Conservation (phyloP, 2,329 filamentous ascomycete species). For the Aspergillus phoenicis region DNA sequence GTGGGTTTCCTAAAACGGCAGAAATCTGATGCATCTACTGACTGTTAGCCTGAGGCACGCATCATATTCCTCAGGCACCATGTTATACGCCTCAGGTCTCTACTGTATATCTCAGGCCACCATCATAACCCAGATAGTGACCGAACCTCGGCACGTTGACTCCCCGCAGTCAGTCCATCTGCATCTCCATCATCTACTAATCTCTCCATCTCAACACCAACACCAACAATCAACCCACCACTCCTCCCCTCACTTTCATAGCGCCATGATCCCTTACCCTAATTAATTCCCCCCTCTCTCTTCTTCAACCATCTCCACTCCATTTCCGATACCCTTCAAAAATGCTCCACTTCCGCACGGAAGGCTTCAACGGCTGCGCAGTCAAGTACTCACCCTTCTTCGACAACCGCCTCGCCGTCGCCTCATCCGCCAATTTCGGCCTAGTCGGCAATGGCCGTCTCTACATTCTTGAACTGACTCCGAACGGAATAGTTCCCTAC, state of each 20-base stretch:
- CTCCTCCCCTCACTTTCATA: constrained; percentile 5
- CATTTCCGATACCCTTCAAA: constrained; percentile 22
- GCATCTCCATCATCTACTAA: background rate
- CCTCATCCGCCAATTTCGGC: constrained; percentile 90
- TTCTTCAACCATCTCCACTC: background rate
- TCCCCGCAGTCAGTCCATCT: constrained; percentile 3
- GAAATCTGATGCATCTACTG: no score
- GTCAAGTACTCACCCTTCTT: constrained; percentile 99
- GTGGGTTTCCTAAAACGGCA: no score
- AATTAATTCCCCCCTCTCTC: background rate
- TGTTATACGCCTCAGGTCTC: no score
- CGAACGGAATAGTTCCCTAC: constrained; percentile 79
- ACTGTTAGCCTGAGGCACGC: no score
- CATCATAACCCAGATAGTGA: background rate
- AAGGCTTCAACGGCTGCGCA: constrained; percentile 92
- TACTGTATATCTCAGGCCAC: no score
- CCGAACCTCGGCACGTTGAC: constrained; percentile 13
- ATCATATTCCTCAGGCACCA: no score
- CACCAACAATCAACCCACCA: background rate
- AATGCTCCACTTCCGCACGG: constrained; percentile 93
- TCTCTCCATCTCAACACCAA: background rate
- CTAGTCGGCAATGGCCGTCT: constrained; percentile 94
- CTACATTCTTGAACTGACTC: constrained; percentile 79
- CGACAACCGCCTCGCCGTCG: constrained; percentile 89
- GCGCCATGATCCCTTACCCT: background rate